Base-by-base conservation (phyloP, 352 stramenopile species). In the Globisporangium paroecandrum region DNA sequence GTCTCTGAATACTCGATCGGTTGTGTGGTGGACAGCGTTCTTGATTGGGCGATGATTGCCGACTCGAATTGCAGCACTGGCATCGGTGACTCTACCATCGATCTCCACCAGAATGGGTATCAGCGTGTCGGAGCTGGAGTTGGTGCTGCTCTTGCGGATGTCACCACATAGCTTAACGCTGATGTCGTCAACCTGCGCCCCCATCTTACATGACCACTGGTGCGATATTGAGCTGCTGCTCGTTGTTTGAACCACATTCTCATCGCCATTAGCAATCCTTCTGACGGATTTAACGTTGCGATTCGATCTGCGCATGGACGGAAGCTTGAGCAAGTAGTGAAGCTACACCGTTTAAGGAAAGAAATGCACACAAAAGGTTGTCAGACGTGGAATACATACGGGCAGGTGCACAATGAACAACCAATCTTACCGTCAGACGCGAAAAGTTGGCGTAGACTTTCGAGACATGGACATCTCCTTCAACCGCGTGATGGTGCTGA, bases 21-120 rank as follows among this genome's bases (percentile, higher is more conserved):
- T 15, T n/a, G 20, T 62, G 25, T 25, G 62, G 18, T 34, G 72
- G 36, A 15, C 56, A 55, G 34, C 66, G 59, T 72, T 68, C 3
- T 57, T 78, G 1, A 46, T 75, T 32, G 80, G 80, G n/a, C 80
- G 77, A 27, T 83, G 58, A 54, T 83, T 85, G 24, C 70, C 67
- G 4, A 81, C 47, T 36, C 80, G 71, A 70, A 73, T 64, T 58
- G 77, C 78, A 57, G 73, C 59, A 36, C 64, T 73, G 57, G 73
- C 27, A 29, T 80, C 73, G 20, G 47, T 66, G 12, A 74, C 18
- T 2, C 47, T 24, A 7, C 56, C 29, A 10, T 55, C 1, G 13
- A 74, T 47, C 3, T 62, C 57, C 32, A 64, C 27, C 32, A 41
- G n/a, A 41, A 68, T 34, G 10, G 47, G 36, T 36, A 13, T 20